Conservation (phyloP, 768 basidiomycete species). For the Ramaria sp. region DNA sequence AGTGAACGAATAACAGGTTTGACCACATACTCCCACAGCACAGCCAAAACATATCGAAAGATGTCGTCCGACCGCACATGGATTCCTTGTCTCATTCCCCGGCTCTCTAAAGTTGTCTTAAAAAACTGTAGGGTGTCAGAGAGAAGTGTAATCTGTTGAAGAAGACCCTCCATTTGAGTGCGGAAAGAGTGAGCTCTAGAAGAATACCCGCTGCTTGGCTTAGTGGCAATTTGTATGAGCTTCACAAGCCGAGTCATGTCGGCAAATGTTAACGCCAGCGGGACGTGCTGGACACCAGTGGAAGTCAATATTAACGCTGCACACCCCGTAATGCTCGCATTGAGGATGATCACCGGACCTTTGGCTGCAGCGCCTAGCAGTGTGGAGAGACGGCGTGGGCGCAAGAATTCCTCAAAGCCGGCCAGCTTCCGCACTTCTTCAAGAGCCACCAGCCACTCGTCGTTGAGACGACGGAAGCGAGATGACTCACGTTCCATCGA, state of each 20-base stretch:
- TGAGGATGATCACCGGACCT: conserved; percentile 15
- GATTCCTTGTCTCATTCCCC: not conserved
- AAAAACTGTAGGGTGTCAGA: too few relatives aligned
- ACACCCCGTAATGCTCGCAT: conserved; percentile 9
- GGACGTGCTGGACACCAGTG: too few relatives aligned
- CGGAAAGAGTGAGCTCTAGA: too few relatives aligned
- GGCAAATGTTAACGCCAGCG: too few relatives aligned
- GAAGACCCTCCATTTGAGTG: too few relatives aligned
- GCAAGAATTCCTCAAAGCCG: conserved; percentile 13
- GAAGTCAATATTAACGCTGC: conserved; percentile 10
- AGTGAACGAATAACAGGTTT: not conserved
- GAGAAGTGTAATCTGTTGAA: too few relatives aligned
- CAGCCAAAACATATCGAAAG: not conserved
- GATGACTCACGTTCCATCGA: conserved; percentile 10
- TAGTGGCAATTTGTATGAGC: too few relatives aligned
- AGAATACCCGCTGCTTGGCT: too few relatives aligned
- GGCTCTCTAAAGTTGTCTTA: not conserved
- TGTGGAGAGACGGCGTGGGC: conserved; percentile 10
- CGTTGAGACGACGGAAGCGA: conserved; percentile 15
- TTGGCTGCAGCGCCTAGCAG: conserved; percentile 9
- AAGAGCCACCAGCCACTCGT: conserved; percentile 17
- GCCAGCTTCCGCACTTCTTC: conserved; percentile 12
- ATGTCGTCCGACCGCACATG: not conserved
- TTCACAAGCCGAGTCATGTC: not conserved
- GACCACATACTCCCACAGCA: not conserved